Evolutionary conservation across 306 rosid species (phyloP).

Genomic region (Quercus bicolor): DNA sequence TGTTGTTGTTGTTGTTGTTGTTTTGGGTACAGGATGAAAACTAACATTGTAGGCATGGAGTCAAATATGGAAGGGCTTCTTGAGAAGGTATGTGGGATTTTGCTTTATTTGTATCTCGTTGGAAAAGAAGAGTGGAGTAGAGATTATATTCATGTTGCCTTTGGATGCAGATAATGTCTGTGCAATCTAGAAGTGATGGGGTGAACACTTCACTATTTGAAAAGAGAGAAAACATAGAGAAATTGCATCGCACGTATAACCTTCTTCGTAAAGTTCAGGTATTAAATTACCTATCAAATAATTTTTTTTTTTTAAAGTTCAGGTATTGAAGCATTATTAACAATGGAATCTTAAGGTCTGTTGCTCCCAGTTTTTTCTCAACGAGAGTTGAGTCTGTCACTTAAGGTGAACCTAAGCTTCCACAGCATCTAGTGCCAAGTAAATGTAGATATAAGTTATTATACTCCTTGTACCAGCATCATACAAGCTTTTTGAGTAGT

Average conservation of each 20-base stretch:
- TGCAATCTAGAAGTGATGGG: constrained; percentile 85
- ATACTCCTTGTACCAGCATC: background rate
- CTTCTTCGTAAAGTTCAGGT: constrained; percentile 98
- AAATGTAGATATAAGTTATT: background rate
- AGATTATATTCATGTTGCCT: background rate
- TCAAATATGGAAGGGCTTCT: constrained; percentile 88
- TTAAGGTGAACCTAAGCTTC: background rate
- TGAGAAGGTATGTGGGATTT: constrained; percentile 49
- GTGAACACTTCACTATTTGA: constrained; percentile 80
- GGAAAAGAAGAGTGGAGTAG: constrained; percentile 4
- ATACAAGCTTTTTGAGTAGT: background rate
- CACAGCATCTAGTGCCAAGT: background rate
- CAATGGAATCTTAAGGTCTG: too few species aligned
- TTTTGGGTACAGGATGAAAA: constrained; percentile 68
- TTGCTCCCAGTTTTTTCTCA: background rate
- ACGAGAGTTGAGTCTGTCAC: background rate
- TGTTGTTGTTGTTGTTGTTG: too few species aligned
- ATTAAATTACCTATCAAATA: background rate
- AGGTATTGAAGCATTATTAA: constrained; percentile 35
- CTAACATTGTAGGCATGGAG: constrained; percentile 92
- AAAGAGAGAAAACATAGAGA: constrained; percentile 89
- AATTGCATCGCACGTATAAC: constrained; percentile 73
- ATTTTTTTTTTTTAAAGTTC: constrained; percentile 29
- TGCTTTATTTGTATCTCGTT: constrained; percentile 1
- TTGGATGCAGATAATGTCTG: constrained; percentile 75